Evolutionary conservation across 148 eudicot species (phyloP).

Genomic region (Spergularia bocconei): DNA sequence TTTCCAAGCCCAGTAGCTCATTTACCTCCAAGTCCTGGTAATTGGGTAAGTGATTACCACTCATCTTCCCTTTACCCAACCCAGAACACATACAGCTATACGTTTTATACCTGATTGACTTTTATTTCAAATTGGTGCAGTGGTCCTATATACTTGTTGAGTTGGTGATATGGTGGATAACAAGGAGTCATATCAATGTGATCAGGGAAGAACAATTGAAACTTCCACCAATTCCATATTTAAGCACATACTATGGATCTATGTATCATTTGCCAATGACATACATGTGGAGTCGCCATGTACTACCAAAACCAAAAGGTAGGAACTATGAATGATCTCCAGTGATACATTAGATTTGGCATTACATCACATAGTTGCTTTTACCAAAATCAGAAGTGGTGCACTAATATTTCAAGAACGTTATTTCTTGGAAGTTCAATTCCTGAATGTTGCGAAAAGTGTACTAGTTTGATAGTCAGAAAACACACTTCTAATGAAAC

Average conservation of each 20-base stretch:
- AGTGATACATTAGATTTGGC: background rate
- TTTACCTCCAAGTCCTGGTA: conserved; percentile 79
- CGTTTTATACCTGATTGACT: background rate
- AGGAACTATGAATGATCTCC: background rate
- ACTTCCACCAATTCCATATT: conserved; percentile 87
- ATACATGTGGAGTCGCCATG: conserved; percentile 96
- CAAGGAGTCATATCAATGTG: conserved; percentile 71
- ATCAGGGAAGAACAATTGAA: conserved; percentile 70
- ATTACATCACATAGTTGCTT: background rate
- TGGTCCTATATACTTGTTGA: conserved; percentile 85
- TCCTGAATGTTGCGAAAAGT: too few species aligned
- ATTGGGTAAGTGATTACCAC: conserved; percentile 58
- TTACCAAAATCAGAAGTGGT: background rate
- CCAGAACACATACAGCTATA: background rate
- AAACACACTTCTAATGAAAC: conserved; percentile 10
- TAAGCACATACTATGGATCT: conserved; percentile 77
- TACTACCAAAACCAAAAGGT: conserved; percentile 92
- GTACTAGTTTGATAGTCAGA: too few species aligned
- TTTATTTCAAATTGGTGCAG: conserved; percentile 42
- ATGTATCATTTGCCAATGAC: conserved; percentile 81
- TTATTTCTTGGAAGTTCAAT: background rate
- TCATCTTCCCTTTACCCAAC: background rate
- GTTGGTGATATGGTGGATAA: conserved; percentile 85
- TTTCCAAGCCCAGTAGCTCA: conserved; percentile 87
- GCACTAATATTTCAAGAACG: background rate